A percentile compares a stretch with the other conserved stretches of the same genome.
Conservation (phyloP, 1,284 basidiomycete genomes). For the Kwoniella shivajii region DNA sequence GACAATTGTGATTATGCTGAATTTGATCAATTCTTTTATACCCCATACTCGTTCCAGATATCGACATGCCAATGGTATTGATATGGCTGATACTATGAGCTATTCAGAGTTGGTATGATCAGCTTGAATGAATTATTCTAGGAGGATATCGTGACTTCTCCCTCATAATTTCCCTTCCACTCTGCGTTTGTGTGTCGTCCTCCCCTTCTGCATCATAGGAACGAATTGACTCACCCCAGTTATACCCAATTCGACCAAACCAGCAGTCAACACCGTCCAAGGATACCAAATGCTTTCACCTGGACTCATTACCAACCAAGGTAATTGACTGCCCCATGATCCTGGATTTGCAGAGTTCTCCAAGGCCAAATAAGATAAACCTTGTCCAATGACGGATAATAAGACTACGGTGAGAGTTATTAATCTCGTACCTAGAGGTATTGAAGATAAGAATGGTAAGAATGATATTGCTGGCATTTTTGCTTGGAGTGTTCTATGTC, state of each 20-base stretch:
- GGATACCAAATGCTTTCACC: constrained; percentile 83
- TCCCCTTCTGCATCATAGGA: too few species aligned
- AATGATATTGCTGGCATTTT: constrained; percentile 52
- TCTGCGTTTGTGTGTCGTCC: too few species aligned
- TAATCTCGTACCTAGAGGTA: constrained; percentile 66
- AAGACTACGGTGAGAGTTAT: constrained; percentile 71
- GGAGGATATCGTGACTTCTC: too few species aligned
- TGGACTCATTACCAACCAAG: constrained; percentile 83
- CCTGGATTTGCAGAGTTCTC: constrained; percentile 11
- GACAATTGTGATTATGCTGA: constrained; percentile 76
- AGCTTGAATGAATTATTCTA: too few species aligned
- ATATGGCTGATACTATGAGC: constrained; percentile 75
- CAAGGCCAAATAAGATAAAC: constrained; percentile 31
- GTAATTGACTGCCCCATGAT: constrained; percentile 53
- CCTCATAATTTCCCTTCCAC: too few species aligned
- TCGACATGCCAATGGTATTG: constrained; percentile 77
- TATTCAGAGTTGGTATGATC: too few species aligned
- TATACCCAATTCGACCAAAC: constrained; percentile 80
- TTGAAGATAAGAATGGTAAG: constrained; percentile 51
- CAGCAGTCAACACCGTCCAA: constrained; percentile 88
- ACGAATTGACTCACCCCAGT: constrained; percentile 74
- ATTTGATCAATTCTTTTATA: constrained; percentile 78
- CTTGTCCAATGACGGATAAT: constrained; percentile 66
- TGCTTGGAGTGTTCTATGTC: not conserved
- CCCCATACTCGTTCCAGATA: constrained; percentile 96